Percentiles rank a stretch among this genome's conserved stretches.
Evolutionary conservation across 208 protist species (phyloP).

Genomic region (Acanthamoeba lenticulata): DNA sequence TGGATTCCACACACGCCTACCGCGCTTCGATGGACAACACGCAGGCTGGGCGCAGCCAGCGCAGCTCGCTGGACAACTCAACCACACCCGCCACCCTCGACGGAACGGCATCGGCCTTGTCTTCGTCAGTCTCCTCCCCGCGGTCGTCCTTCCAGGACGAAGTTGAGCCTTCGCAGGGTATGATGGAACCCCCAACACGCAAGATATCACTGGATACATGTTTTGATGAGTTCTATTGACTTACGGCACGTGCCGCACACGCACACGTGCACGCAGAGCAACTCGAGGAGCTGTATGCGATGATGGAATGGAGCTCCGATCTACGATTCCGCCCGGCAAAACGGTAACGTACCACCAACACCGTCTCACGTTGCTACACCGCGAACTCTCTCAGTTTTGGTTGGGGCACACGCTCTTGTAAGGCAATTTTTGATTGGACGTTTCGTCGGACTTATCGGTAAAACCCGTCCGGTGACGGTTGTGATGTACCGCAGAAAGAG

Average conservation of each 20-base stretch:
- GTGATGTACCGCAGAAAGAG: not conserved
- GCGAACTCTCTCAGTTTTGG: not conserved
- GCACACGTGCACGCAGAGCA: not conserved
- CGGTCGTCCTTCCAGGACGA: constrained; percentile 22
- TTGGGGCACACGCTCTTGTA: too few species aligned
- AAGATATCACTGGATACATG: too few species aligned
- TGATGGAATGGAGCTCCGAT: constrained; percentile 22
- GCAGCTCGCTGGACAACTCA: not conserved
- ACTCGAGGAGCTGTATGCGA: not conserved
- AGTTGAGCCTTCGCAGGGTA: not conserved
- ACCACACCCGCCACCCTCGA: not conserved
- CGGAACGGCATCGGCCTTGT: not conserved
- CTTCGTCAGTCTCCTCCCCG: not conserved
- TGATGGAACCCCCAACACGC: too few species aligned
- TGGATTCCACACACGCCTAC: too few species aligned
- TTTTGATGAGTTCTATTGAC: too few species aligned
- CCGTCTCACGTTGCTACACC: not conserved
- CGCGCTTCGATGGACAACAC: not conserved
- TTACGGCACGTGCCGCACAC: too few species aligned
- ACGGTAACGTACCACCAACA: too few species aligned
- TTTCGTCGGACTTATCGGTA: too few species aligned
- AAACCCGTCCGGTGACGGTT: not conserved
- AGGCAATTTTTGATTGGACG: too few species aligned
- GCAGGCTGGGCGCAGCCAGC: not conserved
- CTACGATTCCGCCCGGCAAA: not conserved